Evolutionary conservation across 2,329 filamentous ascomycete genomes (phyloP), one percentile per base, ranked within the genome.

Genomic region (Pseudogymnoascus sp.): DNA sequence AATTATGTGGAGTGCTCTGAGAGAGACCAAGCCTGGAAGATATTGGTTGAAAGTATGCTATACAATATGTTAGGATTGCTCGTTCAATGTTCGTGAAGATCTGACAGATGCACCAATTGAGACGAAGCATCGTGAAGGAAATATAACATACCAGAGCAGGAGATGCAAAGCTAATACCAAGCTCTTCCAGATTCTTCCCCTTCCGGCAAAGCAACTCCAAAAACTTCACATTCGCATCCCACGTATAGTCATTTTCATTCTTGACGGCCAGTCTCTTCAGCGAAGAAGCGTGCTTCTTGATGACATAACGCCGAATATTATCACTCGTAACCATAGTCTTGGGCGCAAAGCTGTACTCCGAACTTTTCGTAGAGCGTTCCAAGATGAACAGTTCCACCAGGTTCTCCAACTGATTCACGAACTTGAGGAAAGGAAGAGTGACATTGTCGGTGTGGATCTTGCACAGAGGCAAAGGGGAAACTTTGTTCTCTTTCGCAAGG

Each of bases 381-480:
- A 87, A 72, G 67, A 89, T 71, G 65, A 84, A 83, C 1, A 89
- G 73, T 65, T 87, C 82, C n/a, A 81, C 77, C 1, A 88, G 69
- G 62, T 78, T 76, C 4, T 81, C 72, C 2, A 87, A 76, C 62
- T 83, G 77, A 2, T 78, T 76, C 12, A 85, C 76, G 63, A 81
- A 81, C 1, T 77, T 77, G 60, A 88, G 70, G 63, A 88, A 86
- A 0, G 76, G 71, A 1, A 72, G 67, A 0, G 83, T 82, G 18
- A 87, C 85, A 65, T 88, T 82, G 69, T 89, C 86, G 0, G 85
- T 88, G 67, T 83, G 84, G 62, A 89, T 82, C 65, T 80, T 83
- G 59, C 79, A 77, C 43, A 89, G 71, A 0, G 80, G 77, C 41
- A 88, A 73, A 0, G 81, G 79, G 7, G 76, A 72, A 0, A 75